phyloP scores from a whole-genome alignment of 495 filamentous ascomycete species.

The Alectoria sarmentosa region DNA sequence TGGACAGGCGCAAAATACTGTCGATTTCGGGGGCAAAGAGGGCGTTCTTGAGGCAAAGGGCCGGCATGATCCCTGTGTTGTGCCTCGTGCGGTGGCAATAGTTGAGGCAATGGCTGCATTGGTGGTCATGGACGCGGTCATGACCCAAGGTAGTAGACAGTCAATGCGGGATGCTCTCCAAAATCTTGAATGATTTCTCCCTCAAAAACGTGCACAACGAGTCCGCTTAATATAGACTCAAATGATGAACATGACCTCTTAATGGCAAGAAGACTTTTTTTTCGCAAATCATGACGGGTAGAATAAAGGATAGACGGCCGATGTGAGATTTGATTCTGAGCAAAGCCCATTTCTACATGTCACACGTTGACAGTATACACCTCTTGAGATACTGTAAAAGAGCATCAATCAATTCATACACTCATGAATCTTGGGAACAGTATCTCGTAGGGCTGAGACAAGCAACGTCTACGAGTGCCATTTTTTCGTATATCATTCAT shows the following conservation, averaged over 20 bases:
- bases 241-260: neutral
- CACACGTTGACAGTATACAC: neutral
- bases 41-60: slow-evolving; percentile 90
- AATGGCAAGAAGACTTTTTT: neutral
- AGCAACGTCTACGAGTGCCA: too few species aligned
- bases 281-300: neutral
- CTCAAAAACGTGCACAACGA: neutral
- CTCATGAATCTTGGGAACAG: too few species aligned
- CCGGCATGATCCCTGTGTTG: slow-evolving; percentile 91
- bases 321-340: neutral
- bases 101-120: slow-evolving; percentile 94
- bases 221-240: neutral
- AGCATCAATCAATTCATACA: too few species aligned
- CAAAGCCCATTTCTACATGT: neutral
- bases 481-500: neutral
- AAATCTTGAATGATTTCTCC: neutral
- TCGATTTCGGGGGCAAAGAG: slow-evolving; percentile 65
- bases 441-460: too few species aligned
- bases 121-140: slow-evolving; percentile 83
- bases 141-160: slow-evolving; percentile 73
- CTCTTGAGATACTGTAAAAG: too few species aligned
- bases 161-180: slow-evolving; percentile 12
- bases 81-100: slow-evolving; percentile 89
- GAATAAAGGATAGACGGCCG: neutral
- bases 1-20: slow-evolving; percentile 81